Base-by-base conservation (phyloP, 768 basidiomycete species). In the Agrocybe chaxingu region DNA sequence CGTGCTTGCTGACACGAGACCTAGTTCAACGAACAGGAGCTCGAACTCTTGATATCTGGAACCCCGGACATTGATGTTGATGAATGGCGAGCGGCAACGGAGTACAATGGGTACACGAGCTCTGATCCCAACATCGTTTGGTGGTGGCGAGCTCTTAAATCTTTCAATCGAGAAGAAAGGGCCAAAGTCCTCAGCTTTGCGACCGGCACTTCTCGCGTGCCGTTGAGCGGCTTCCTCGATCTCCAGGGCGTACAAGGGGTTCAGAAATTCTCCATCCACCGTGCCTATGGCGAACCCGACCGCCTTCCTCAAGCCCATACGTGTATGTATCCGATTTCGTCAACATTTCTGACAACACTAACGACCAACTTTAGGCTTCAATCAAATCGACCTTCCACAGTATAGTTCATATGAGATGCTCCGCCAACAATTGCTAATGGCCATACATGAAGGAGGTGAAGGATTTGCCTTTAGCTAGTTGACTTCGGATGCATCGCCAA, bases 101-200 rank as follows among this genome's bases (percentile, higher is more conserved):
- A 94, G 62, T 92, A 94, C 70, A 91, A 87, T 55, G 89, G 91
- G 42, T 93, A 92, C 66, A 81, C 79, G 5, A 80, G 87, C 60
- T 89, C 88, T 2, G 95, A 99, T 66, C 92, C 96, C 5, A 94
- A 96, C 61, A 94, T 98, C 52, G 86, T 91, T 29, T 99, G 95
- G 95, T 98, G 93, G 89, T 99, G 97, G 97, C 82, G 97, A 57
- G 96, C 96, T 1, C 80, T 99, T 38, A 93, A 98, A 69, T 96
- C 93, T 7, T 98, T 98, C 73, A 92, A 89, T 57, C 89, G 96
- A 32, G 95, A 98, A 60, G 97, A 99, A 69, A 78, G 93, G 49
- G 94, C 97, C 31, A 94, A 97, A 67, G 92, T 99, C 40, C 76
- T 99, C 50, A 96, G 95, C 74, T 99, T 99, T 69, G 95, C 94